Evolutionary conservation across 192 early-diverging fungal species (phyloP), one percentile per base, ranked within the genome.

Genomic region (Podila minutissima): DNA sequence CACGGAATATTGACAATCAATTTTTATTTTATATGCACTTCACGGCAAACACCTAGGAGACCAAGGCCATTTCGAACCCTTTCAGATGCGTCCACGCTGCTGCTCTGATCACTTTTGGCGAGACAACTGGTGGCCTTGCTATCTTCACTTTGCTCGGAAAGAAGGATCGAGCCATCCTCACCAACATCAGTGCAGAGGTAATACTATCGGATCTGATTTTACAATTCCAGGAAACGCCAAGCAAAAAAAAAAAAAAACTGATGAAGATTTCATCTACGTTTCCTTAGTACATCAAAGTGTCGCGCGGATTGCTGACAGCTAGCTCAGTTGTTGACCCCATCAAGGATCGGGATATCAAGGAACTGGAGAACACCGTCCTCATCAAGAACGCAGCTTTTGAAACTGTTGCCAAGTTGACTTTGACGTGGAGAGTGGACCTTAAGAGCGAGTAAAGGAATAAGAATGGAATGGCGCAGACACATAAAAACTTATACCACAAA

Each of bases 121-220:
- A 90, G 72, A 90, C 89, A 26, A 76, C 87, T 2, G 86, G 87
- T 46, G 89, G 82, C 49, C 74, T 90, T 32, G 87, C 89, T 17
- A 77, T 86, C 4, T 72, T 88, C 10, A 84, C 79, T 26, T 69
- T 83, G 5, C 68, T 90, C n/a, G 71, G 72, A 19, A 83, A 82
- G 50, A 86, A 88, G 55, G 84, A 87, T 66, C 64, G 83, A 37
- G 89, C 87, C 11, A 90, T 87, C 28, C 67, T 88, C 9, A 78
- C 74, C 29, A 82, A 71, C 28, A 68, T 88, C n/a, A 87, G 83
- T 60, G 84, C 86, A 17, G 87, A 90, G 72, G 89, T 90, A 69
- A 46, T 46, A 17, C 41, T 46, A 0, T 46, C 41, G 11, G 11
- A 15, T 46, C 41, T 15, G 41, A 46, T 46, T 17, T 46, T 46